A percentile compares a stretch with the other conserved stretches of the same genome.
These are phyloP conservation scores for Debaryomyces subglobosus DNA, from an alignment of 1,139 yeast genomes.

Conservation along the genomic window DNA sequence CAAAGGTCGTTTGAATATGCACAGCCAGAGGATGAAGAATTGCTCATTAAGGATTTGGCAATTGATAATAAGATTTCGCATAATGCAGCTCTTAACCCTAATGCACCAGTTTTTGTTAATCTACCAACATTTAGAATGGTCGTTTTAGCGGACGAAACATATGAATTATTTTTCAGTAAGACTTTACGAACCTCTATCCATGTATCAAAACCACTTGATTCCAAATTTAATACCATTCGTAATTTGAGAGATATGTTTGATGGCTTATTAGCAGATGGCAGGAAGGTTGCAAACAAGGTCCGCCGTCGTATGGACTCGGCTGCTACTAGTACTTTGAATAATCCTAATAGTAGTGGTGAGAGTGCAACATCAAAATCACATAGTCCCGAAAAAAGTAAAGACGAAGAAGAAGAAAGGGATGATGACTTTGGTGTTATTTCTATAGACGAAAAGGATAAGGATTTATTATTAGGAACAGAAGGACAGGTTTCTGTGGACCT, in stretches of 20 bases:
- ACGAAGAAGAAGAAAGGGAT: slow-evolving; percentile 50
- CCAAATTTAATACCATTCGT: slow-evolving; percentile 52
- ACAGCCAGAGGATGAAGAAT: slow-evolving; percentile 60
- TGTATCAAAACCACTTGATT: slow-evolving; percentile 56
- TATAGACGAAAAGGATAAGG: slow-evolving; percentile 52
- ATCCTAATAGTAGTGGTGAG: slow-evolving; percentile 20
- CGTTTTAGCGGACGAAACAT: slow-evolving; percentile 87
- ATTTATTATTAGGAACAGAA: slow-evolving; percentile 50
- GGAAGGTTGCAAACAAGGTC: slow-evolving; percentile 86
- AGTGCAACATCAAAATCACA: slow-evolving; percentile 31
- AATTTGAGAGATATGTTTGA: slow-evolving; percentile 88
- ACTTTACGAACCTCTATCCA: slow-evolving; percentile 71
- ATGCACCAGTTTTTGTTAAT: slow-evolving; percentile 72
- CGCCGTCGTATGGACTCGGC: slow-evolving; percentile 82
- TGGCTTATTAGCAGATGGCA: slow-evolving; percentile 88
- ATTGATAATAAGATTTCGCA: slow-evolving; percentile 47
- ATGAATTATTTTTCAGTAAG: slow-evolving; percentile 76
- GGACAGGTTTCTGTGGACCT: slow-evolving; percentile 39
- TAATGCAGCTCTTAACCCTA: slow-evolving; percentile 82
- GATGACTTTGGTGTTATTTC: slow-evolving; percentile 52
- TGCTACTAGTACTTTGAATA: slow-evolving; percentile 30
- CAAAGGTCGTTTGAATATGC: slow-evolving; percentile 92
- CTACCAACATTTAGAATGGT: slow-evolving; percentile 96
- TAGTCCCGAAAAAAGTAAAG: slow-evolving; percentile 21
- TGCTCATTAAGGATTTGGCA: slow-evolving; percentile 41